Percentiles rank a stretch among this genome's conserved stretches.
Conservation (phyloP, 1,139 yeast genomes). For the Diutina pseudorugosa region DNA sequence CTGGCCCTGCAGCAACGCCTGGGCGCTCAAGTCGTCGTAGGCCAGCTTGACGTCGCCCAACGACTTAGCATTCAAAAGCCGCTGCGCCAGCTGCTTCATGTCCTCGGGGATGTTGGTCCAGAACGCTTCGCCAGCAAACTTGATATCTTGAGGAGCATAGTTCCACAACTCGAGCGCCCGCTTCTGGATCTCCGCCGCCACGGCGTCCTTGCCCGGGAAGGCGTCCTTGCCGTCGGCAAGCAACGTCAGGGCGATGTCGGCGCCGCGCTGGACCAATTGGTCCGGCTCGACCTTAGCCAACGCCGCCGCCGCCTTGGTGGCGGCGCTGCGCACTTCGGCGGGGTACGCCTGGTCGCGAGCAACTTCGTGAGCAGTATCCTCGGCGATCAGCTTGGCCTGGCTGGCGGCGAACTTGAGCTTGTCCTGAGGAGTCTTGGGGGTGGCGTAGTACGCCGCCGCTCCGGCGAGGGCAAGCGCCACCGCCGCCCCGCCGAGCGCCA, state of each 20-base stretch:
- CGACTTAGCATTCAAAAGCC: background rate
- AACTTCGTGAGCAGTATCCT: background rate
- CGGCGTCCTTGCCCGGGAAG: background rate
- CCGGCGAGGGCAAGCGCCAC: background rate
- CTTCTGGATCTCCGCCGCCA: background rate
- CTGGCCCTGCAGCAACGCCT: background rate
- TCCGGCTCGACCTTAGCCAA: background rate
- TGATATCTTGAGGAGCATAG: background rate
- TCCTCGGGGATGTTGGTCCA: background rate
- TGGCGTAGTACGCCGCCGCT: slow-evolving; percentile 1
- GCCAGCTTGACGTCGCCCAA: background rate
- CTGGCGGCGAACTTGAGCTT: slow-evolving; percentile 1
- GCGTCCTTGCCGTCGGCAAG: background rate
- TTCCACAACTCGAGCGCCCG: background rate
- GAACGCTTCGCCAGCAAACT: background rate
- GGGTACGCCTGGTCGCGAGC: background rate
- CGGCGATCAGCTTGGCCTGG: background rate
- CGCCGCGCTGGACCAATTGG: background rate
- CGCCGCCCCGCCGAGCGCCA: background rate
- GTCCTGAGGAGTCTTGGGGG: background rate
- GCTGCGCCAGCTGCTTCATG: background rate
- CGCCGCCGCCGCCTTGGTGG: background rate
- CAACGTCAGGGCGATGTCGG: background rate
- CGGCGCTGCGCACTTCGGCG: background rate
- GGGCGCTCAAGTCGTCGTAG: background rate